These are phyloP conservation scores for Backusella circina DNA, from an alignment of 192 early-diverging fungal species.

Conservation along the genomic window DNA sequence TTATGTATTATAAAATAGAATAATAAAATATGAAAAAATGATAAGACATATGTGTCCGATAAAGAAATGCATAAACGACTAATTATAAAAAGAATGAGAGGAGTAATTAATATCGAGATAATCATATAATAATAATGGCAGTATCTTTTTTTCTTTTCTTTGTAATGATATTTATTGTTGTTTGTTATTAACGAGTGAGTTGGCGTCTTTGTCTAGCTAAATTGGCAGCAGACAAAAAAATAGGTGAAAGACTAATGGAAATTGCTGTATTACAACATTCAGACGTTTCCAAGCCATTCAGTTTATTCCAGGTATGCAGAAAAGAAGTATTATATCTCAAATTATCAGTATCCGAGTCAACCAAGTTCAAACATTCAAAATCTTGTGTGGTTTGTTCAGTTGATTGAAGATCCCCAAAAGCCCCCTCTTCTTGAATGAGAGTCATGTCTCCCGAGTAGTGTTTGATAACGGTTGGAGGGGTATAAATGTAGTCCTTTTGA, in stretches of 20 bases:
- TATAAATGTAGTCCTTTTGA: neutral
- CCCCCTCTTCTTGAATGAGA: neutral
- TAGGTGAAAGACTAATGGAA: neutral
- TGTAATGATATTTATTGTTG: neutral
- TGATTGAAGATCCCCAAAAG: neutral
- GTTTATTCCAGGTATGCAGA: neutral
- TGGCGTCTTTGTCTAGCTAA: neutral
- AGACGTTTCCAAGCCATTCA: neutral
- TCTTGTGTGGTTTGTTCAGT: neutral
- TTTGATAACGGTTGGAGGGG: neutral
- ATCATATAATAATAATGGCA: neutral
- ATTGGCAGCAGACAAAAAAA: neutral
- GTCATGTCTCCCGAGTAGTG: neutral
- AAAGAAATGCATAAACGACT: neutral
- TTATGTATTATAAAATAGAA: neutral
- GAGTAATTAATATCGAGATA: neutral
- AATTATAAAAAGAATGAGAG: neutral
- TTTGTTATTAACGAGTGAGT: neutral
- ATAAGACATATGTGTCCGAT: neutral
- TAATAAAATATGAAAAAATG: neutral
- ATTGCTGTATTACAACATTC: neutral
- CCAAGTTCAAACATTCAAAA: neutral
- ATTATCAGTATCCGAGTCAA: neutral
- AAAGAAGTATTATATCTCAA: neutral
- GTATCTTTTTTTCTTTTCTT: neutral